Evolutionary conservation across 208 protist species (phyloP).

Genomic region (Trypanosoma boissoni): DNA sequence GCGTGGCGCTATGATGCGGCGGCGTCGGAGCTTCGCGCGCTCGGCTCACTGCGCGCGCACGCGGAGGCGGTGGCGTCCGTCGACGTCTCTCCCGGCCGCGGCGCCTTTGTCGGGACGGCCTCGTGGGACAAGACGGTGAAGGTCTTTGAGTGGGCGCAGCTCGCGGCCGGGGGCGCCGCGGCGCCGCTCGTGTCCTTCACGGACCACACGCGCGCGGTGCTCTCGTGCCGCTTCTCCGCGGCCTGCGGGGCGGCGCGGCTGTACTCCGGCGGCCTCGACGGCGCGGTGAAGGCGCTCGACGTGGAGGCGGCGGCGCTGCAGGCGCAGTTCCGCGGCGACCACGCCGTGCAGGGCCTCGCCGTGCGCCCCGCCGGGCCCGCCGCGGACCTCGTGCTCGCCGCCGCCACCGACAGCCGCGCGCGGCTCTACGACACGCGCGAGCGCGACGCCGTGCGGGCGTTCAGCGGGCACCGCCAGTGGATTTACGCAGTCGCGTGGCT

Average conservation of each 20-base stretch:
- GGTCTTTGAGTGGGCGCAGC: conserved; percentile 59
- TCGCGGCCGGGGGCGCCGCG: conserved; percentile 50
- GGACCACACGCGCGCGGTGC: conserved; percentile 77
- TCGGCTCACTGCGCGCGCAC: conserved; percentile 58
- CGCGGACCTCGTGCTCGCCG: conserved; percentile 63
- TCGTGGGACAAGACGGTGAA: conserved; percentile 84
- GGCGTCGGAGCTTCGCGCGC: conserved; percentile 34
- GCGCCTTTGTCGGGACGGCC: conserved; percentile 49
- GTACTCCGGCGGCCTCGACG: conserved; percentile 76
- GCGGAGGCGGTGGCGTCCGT: conserved; percentile 67
- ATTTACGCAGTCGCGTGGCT: conserved; percentile 76
- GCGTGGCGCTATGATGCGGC: conserved; percentile 54
- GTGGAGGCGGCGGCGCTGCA: conserved; percentile 46
- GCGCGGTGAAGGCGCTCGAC: conserved; percentile 62
- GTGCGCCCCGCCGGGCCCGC: conserved; percentile 37
- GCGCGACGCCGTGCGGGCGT: conserved; percentile 50
- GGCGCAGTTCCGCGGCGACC: conserved; percentile 48
- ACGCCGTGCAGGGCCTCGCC: conserved; percentile 64
- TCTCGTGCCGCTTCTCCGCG: conserved; percentile 65
- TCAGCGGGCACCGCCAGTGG: conserved; percentile 80
- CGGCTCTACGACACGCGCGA: conserved; percentile 76
- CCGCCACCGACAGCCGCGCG: conserved; percentile 80
- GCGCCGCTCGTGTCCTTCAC: conserved; percentile 69
- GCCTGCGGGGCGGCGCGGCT: conserved; percentile 31
- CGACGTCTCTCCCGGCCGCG: conserved; percentile 50